A percentile compares a stretch with the other conserved stretches of the same genome.
Evolutionary conservation across 257 asterid genomes (phyloP).

Genomic region (Solanum ossicruentum): DNA sequence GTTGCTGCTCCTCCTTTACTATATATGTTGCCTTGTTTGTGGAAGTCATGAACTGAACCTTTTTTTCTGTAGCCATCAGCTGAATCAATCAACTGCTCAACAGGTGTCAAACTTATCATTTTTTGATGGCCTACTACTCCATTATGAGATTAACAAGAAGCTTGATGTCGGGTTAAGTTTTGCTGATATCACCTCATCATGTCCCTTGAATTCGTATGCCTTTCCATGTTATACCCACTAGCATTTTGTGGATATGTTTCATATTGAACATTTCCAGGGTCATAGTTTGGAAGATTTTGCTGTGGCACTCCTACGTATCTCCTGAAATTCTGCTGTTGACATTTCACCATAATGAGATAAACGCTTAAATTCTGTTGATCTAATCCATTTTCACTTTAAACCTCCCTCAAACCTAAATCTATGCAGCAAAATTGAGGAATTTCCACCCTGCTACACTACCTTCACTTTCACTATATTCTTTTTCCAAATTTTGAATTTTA

Average conservation of each 20-base stretch:
- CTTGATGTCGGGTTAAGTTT: constrained; percentile 6
- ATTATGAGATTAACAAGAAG: constrained; percentile 7
- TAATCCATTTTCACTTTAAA: not conserved
- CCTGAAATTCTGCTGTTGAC: constrained; percentile 3
- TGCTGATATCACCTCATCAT: constrained; percentile 5
- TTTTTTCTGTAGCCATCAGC: constrained; percentile 3
- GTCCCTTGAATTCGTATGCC: not conserved
- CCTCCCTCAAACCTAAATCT: not conserved
- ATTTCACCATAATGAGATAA: not conserved
- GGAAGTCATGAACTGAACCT: constrained; percentile 26
- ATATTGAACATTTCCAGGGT: not conserved
- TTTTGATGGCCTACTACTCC: constrained; percentile 10
- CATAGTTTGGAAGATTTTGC: constrained; percentile 2
- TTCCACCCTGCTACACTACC: constrained; percentile 1
- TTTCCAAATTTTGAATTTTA: not conserved
- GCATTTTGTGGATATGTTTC: constrained; percentile 3
- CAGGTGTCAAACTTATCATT: not conserved
- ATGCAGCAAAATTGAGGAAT: not conserved
- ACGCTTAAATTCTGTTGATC: constrained; percentile 3
- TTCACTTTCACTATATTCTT: not conserved
- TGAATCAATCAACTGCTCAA: constrained; percentile 10
- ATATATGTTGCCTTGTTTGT: constrained; percentile 25
- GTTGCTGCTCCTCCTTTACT: constrained; percentile 42
- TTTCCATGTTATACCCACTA: not conserved
- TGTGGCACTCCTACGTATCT: constrained; percentile 1